phyloP scores from a whole-genome alignment of 1,139 yeast species.

The Candida dubliniensis region DNA sequence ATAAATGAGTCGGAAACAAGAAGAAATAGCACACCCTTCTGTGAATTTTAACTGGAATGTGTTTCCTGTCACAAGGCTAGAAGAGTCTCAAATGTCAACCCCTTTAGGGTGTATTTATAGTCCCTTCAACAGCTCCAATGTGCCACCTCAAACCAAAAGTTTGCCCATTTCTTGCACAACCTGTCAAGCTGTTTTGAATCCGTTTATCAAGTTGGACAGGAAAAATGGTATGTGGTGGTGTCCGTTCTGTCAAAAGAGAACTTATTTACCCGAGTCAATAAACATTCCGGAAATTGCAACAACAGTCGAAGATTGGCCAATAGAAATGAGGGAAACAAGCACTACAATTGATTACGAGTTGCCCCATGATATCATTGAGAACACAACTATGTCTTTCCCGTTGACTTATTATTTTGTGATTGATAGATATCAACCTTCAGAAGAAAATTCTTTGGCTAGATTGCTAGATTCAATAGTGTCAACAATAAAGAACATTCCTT shows the following conservation, averaged over 20 bases:
- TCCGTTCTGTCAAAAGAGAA: slow-evolving; percentile 34
- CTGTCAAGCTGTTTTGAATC: slow-evolving; percentile 33
- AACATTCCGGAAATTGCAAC: slow-evolving; percentile 18
- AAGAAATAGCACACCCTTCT: neutral
- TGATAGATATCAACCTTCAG: slow-evolving; percentile 32
- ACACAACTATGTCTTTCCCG: slow-evolving; percentile 10
- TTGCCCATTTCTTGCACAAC: slow-evolving; percentile 24
- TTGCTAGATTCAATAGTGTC: slow-evolving; percentile 18
- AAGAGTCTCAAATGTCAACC: slow-evolving; percentile 31
- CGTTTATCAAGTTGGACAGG: slow-evolving; percentile 31
- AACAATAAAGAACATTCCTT: slow-evolving; percentile 22
- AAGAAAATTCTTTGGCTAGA: slow-evolving; percentile 21
- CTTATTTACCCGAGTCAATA: slow-evolving; percentile 23
- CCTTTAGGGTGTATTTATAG: slow-evolving; percentile 42
- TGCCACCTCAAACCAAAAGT: slow-evolving; percentile 3
- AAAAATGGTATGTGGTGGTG: slow-evolving; percentile 42
- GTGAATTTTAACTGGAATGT: slow-evolving; percentile 54
- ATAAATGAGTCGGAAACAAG: neutral
- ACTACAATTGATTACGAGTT: slow-evolving; percentile 29
- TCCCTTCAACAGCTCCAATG: slow-evolving; percentile 22
- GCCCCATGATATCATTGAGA: slow-evolving; percentile 23
- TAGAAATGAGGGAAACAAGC: slow-evolving; percentile 25
- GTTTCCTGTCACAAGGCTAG: slow-evolving; percentile 44
- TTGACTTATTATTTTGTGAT: slow-evolving; percentile 25
- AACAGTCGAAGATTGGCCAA: slow-evolving; percentile 26